Base-by-base conservation (phyloP, 2,329 filamentous ascomycete genomes). In the Paecilomyces fulvus region DNA sequence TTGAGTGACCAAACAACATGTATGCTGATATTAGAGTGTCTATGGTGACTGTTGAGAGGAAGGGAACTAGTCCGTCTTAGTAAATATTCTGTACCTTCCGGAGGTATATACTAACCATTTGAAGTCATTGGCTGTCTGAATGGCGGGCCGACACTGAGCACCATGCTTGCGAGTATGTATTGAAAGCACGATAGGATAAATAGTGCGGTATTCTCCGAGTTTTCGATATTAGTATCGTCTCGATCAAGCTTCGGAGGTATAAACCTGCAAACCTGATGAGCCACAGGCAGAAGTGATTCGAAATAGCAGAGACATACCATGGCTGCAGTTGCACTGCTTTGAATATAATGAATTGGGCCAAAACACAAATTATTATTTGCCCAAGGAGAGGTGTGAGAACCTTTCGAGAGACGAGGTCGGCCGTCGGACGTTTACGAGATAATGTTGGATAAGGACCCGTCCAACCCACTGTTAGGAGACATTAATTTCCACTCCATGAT, bases 111-210 rank as follows among this genome's bases (percentile, higher is more conserved):
- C 86, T 75, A 72, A 91, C 89, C 83, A 68, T 99, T 99, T 58
- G 87, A 81, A 17, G 78, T 78, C 77, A 91, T 90, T 14, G 83
- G 82, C 65, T 94, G 88, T 55, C 94, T 82, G 75, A 96, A 99
- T 0, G 94, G 94, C 31, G 83, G 85, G 1, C 94, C 95, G n/a
- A 94, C 90, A 64, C 88, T 95, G 30, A 99, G 80, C 1, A 97
- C 88, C 43, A 97, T 81, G 3, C 90, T 94, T 0, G 90, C 89
- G 21, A 96, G 80, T 37, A 95, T 95, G 71, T 99, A 99, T 70
- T 97, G 92, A 67, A 92, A 97, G 70, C 91, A 96, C 1, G 89
- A 95, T 4, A 92, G 79, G 30, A 97, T 75, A 76, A 99, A 99
- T 1, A 99, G 77, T 0, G 88, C 85, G 0, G 92, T 96, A 66